These are phyloP conservation scores for Camelina sativa DNA, from an alignment of 345 rosid genomes.

Conservation along the genomic window DNA sequence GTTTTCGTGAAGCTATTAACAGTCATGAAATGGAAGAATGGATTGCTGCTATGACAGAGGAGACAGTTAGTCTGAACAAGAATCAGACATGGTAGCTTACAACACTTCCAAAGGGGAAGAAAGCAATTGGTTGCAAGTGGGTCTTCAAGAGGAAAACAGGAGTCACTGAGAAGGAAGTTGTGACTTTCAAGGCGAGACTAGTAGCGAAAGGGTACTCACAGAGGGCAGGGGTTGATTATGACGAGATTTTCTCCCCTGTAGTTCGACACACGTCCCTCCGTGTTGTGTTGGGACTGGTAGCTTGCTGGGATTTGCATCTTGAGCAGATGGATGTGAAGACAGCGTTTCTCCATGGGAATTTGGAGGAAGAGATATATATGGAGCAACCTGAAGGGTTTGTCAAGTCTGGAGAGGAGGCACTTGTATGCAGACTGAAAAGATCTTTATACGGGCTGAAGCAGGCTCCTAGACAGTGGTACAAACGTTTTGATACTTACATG, in stretches of 20 bases:
- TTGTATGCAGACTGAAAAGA: background rate
- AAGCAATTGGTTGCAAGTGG: background rate
- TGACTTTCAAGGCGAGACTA: background rate
- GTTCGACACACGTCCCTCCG: background rate
- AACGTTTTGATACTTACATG: background rate
- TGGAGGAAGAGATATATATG: background rate
- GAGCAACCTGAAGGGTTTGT: background rate
- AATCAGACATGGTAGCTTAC: constrained; percentile 1
- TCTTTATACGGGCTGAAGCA: constrained; percentile 1
- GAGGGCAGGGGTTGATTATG: background rate
- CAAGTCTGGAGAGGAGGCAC: background rate
- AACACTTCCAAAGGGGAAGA: background rate
- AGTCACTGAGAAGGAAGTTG: background rate
- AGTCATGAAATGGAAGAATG: background rate
- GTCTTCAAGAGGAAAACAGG: background rate
- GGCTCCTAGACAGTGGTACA: background rate
- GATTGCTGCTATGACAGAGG: background rate
- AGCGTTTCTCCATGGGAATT: background rate
- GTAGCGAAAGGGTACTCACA: constrained; percentile 2
- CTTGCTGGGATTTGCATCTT: background rate
- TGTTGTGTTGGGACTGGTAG: background rate
- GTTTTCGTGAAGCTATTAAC: background rate
- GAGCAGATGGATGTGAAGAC: background rate
- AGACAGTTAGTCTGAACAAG: background rate
- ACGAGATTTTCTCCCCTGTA: constrained; percentile 11